These are phyloP conservation scores for Phytophthora lateralis DNA, from an alignment of 352 stramenopile genomes.

Conservation along the genomic window DNA sequence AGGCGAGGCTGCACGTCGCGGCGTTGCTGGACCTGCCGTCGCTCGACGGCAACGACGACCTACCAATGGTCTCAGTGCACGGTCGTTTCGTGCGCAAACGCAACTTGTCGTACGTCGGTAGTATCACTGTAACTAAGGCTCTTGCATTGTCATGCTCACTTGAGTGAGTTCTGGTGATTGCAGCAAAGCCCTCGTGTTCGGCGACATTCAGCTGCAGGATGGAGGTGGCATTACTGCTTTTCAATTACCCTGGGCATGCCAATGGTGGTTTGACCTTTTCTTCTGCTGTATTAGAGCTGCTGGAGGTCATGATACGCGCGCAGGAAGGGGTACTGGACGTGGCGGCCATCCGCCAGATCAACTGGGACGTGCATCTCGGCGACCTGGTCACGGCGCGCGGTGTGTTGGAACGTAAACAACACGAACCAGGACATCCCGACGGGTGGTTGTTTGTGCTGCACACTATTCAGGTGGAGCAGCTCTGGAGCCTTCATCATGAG, in stretches of 20 bases:
- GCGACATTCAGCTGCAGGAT: conserved; percentile 76
- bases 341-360: conserved; percentile 69
- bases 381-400: conserved; percentile 60
- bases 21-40: conserved; percentile 20
- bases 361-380: conserved; percentile 83
- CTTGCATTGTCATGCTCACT: neutral
- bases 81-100: conserved; percentile 80
- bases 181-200: conserved; percentile 85
- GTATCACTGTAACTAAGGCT: neutral
- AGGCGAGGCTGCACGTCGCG: conserved; percentile 8
- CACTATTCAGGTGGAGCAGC: conserved; percentile 53
- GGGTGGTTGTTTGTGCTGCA: conserved; percentile 62
- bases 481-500: conserved; percentile 59
- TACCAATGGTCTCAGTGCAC: conserved; percentile 40
- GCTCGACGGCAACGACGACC: conserved; percentile 11
- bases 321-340: conserved; percentile 59
- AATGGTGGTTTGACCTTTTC: neutral
- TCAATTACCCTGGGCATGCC: neutral
- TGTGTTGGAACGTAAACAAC: conserved; percentile 48
- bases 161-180: conserved; percentile 6
- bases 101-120: conserved; percentile 74
- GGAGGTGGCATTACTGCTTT: conserved; percentile 34
- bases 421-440: conserved; percentile 23
- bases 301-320: conserved; percentile 86
- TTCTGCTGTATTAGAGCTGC: conserved; percentile 41